Conservation (phyloP, 805 yeast species). For the Ogataea saltuana region DNA sequence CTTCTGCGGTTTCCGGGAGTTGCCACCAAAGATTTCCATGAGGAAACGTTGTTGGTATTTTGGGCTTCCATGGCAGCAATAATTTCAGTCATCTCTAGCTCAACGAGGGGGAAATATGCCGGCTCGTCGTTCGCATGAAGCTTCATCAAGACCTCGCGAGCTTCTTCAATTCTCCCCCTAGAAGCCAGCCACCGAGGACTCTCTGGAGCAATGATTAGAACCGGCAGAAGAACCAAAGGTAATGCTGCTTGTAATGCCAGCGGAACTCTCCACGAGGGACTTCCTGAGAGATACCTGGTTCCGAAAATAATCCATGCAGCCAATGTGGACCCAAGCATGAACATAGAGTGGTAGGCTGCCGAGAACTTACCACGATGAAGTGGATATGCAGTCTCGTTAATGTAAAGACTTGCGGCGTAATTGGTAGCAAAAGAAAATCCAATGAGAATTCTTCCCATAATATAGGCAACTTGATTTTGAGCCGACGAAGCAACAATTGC, state of each 20-base stretch:
- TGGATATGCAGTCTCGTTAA: conserved; percentile 40
- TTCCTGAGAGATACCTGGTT: conserved; percentile 31
- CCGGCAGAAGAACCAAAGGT: conserved; percentile 36
- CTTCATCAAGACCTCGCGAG: conserved; percentile 34
- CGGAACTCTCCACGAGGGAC: conserved; percentile 42
- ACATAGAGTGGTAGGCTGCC: conserved; percentile 41
- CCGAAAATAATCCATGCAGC: conserved; percentile 47
- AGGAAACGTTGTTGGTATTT: conserved; percentile 32
- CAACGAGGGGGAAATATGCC: conserved; percentile 34
- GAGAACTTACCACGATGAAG: conserved; percentile 33
- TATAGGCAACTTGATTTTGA: conserved; percentile 16
- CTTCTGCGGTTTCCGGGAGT: conserved; percentile 41
- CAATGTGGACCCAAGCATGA: conserved; percentile 43
- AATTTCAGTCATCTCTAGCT: conserved; percentile 39
- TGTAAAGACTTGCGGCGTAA: conserved; percentile 17
- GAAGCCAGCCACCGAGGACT: conserved; percentile 39
- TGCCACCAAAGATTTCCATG: conserved; percentile 36
- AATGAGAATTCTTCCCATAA: conserved; percentile 19
- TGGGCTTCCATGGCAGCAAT: conserved; percentile 38
- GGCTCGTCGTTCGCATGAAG: conserved; percentile 25
- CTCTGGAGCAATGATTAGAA: conserved; percentile 39
- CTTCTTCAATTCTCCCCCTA: conserved; percentile 36
- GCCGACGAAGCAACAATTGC: conserved; percentile 20
- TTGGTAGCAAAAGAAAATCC: conserved; percentile 21
- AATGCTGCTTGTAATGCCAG: conserved; percentile 40